Percentiles rank a stretch among this genome's conserved stretches.
These are phyloP conservation scores for Gliomastix tumulicola DNA, from an alignment of 2,329 filamentous ascomycete genomes.

Conservation along the genomic window DNA sequence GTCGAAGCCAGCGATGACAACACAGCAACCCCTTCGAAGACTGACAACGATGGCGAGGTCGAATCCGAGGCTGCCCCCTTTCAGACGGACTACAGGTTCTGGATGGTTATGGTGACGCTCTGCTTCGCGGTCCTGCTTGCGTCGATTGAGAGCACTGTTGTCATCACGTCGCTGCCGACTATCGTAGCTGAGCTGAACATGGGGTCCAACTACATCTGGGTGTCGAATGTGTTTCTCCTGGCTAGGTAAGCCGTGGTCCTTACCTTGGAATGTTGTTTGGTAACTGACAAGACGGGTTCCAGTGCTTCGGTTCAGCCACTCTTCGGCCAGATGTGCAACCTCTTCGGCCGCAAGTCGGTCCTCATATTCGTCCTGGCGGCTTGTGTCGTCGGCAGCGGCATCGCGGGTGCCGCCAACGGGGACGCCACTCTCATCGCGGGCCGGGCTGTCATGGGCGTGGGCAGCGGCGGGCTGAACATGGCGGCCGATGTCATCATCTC, in stretches of 20 bases:
- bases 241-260: constrained; percentile 4
- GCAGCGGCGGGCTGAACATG: constrained; percentile 23
- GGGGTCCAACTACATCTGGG: constrained; percentile 14
- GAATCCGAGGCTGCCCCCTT: no score
- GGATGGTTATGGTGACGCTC: constrained; percentile 1
- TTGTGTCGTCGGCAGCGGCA: constrained; percentile 12
- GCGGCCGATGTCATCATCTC: constrained; percentile 21
- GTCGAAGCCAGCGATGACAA: no score
- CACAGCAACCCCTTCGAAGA: no score
- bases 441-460: constrained; percentile 39
- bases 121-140: constrained; percentile 10
- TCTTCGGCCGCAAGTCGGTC: constrained; percentile 14
- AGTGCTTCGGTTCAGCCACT: constrained; percentile 26
- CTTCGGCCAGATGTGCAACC: constrained; percentile 13
- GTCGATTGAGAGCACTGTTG: constrained; percentile 17
- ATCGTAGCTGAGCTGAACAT: constrained; percentile 11
- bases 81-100: constrained; percentile 3
- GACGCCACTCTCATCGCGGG: constrained; percentile 12
- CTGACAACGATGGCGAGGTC: no score
- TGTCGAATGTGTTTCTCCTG: constrained; percentile 14
- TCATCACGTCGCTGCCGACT: constrained; percentile 19
- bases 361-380: constrained; percentile 5
- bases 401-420: constrained; percentile 21
- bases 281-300: constrained; percentile 3
- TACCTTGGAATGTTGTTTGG: background rate